phyloP scores from a whole-genome alignment of 2,329 filamentous ascomycete species.

The Geosmithia morbida region DNA sequence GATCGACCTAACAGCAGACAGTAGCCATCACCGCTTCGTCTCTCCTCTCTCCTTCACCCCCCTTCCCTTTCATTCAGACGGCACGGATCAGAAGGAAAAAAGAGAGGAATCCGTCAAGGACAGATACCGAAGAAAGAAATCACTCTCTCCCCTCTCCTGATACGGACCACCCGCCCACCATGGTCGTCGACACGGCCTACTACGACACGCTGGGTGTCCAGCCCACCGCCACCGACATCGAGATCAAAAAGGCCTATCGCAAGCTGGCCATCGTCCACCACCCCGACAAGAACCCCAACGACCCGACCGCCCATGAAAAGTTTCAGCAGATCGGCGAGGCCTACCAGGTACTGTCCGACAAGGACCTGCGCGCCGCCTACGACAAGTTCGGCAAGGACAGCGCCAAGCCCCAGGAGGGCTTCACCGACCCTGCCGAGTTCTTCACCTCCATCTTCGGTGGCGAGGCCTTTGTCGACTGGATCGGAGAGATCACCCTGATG shows the following conservation, averaged over 20 bases:
- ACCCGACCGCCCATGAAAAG: slow-evolving; percentile 83
- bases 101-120: too few species aligned
- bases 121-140: neutral
- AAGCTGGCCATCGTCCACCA: slow-evolving; percentile 91
- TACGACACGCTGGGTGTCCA: slow-evolving; percentile 78
- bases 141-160: neutral
- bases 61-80: too few species aligned
- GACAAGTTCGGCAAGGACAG: slow-evolving; percentile 96
- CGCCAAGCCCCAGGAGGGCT: slow-evolving; percentile 79
- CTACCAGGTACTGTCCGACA: slow-evolving; percentile 72
- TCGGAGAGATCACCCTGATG: slow-evolving; percentile 96
- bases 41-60: too few species aligned
- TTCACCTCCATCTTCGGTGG: slow-evolving; percentile 98
- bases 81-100: too few species aligned
- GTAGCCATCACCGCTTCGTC: too few species aligned
- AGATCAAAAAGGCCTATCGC: slow-evolving; percentile 95
- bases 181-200: slow-evolving; percentile 82
- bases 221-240: slow-evolving; percentile 73
- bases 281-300: slow-evolving; percentile 95
- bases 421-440: slow-evolving; percentile 93
- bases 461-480: slow-evolving; percentile 89
- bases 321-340: slow-evolving; percentile 78
- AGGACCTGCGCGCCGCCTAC: slow-evolving; percentile 78
- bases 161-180: slow-evolving; percentile 25
- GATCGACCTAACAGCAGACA: too few species aligned